Evolutionary conservation across 2,329 filamentous ascomycete genomes (phyloP).

Genomic region (Kalaharituber pfeilii): DNA sequence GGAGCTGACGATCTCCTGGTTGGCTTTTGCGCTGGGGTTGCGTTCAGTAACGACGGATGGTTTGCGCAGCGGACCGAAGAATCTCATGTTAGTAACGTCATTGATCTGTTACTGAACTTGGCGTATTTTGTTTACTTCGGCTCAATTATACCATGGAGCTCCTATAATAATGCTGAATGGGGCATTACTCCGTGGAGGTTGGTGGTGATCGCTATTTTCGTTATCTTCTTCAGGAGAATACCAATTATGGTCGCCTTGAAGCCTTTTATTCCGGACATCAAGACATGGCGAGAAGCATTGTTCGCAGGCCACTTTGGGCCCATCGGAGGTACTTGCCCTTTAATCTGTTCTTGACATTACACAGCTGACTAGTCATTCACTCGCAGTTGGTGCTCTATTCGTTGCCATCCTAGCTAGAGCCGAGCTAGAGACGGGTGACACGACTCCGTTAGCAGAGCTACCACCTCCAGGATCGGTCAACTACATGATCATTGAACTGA

Average conservation of each 20-base stretch:
- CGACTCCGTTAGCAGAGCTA: conserved; percentile 52
- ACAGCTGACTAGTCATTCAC: conserved; percentile 25
- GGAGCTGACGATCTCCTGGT: conserved; percentile 88
- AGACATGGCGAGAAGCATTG: conserved; percentile 91
- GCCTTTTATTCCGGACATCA: conserved; percentile 86
- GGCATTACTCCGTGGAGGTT: conserved; percentile 76
- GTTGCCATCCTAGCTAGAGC: conserved; percentile 81
- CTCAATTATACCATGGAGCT: conserved; percentile 89
- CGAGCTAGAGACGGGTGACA: conserved; percentile 62
- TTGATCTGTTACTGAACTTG: conserved; percentile 90
- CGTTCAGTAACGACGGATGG: conserved; percentile 98
- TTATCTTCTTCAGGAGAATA: conserved; percentile 88
- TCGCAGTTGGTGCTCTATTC: conserved; percentile 65
- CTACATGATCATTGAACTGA: conserved; percentile 59
- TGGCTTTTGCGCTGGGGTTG: conserved; percentile 89
- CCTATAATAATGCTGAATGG: conserved; percentile 59
- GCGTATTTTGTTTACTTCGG: conserved; percentile 96
- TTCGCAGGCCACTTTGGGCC: conserved; percentile 97
- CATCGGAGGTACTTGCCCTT: conserved; percentile 42
- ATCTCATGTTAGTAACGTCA: conserved; percentile 97
- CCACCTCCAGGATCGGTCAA: conserved; percentile 38
- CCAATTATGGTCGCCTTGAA: conserved; percentile 86
- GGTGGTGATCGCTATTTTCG: conserved; percentile 81
- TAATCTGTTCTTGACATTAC: neutral
- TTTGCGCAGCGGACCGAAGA: conserved; percentile 97